Conservation (phyloP, 75 land plant species). For the Picea sitchensis region DNA sequence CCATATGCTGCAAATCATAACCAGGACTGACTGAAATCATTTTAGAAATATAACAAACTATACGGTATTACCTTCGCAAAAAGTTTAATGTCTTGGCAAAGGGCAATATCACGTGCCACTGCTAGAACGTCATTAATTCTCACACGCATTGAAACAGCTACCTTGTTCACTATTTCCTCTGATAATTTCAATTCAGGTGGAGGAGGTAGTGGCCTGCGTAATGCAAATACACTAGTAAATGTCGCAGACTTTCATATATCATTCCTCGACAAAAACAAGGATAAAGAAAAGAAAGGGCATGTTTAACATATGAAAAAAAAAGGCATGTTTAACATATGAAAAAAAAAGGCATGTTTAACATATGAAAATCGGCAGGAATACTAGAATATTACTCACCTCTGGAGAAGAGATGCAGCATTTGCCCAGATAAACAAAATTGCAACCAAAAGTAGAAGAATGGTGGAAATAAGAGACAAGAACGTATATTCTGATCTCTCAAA, state of each 20-base stretch:
- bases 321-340: neutral
- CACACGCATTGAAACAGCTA: slow-evolving; percentile 29
- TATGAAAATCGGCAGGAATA: neutral
- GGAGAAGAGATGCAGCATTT: slow-evolving; percentile 34
- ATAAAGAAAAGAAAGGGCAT: neutral
- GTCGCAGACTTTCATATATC: neutral
- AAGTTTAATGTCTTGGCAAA: slow-evolving; percentile 58
- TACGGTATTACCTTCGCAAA: slow-evolving; percentile 49
- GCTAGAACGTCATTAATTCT: slow-evolving; percentile 61
- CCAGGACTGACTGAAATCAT: neutral
- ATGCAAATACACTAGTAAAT: neutral
- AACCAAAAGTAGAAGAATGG: slow-evolving; percentile 24
- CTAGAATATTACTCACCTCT: slow-evolving; percentile 16
- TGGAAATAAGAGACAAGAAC: slow-evolving; percentile 23
- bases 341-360: neutral
- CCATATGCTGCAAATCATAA: neutral
- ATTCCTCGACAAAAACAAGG: neutral
- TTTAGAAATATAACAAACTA: neutral
- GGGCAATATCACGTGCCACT: slow-evolving; percentile 62
- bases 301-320: no score
- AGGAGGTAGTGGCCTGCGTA: slow-evolving; percentile 65
- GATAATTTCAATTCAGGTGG: slow-evolving; percentile 76
- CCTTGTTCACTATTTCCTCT: slow-evolving; percentile 56
- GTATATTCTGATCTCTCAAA: slow-evolving; percentile 37
- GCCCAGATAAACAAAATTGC: slow-evolving; percentile 39